Percentiles rank a stretch among this genome's conserved stretches.
Conservation (phyloP, 2,329 filamentous ascomycete species). For the Calonectria crousiana region DNA sequence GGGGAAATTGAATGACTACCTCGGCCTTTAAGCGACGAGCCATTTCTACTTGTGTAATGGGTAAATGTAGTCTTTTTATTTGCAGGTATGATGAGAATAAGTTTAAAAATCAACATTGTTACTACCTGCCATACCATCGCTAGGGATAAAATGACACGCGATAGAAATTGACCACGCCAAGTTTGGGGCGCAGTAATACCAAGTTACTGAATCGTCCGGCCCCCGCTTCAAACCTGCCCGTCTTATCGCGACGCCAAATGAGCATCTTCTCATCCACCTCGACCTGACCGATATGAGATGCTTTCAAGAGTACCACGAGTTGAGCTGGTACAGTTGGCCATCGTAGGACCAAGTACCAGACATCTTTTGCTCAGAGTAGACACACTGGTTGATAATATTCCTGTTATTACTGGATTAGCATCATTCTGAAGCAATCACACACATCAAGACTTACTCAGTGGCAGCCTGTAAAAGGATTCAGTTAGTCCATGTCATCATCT, state of each 20-base stretch:
- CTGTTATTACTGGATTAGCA: neutral
- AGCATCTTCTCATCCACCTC: neutral
- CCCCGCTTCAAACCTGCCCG: neutral
- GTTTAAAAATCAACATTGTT: too few relatives aligned
- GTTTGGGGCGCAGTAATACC: neutral
- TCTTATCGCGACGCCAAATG: neutral
- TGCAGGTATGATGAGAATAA: too few relatives aligned
- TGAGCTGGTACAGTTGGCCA: slow-evolving; percentile 26
- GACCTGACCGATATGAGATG: too few relatives aligned
- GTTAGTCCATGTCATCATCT: neutral
- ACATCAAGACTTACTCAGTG: slow-evolving; percentile 19
- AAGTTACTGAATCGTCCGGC: too few relatives aligned
- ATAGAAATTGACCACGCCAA: neutral
- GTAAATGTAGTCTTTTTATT: too few relatives aligned
- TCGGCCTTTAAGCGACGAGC: too few relatives aligned
- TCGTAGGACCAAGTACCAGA: slow-evolving; percentile 20
- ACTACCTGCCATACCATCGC: too few relatives aligned
- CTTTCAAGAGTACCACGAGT: neutral
- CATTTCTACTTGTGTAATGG: too few relatives aligned
- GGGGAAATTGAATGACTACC: too few relatives aligned
- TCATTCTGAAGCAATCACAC: rapidly evolving
- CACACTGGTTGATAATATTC: slow-evolving; percentile 32
- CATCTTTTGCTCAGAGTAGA: slow-evolving; percentile 11
- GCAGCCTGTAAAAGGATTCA: slow-evolving; percentile 2
- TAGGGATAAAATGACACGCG: too few relatives aligned